phyloP scores from a whole-genome alignment of 1,284 basidiomycete species.

The Fomitopsis palustris region DNA sequence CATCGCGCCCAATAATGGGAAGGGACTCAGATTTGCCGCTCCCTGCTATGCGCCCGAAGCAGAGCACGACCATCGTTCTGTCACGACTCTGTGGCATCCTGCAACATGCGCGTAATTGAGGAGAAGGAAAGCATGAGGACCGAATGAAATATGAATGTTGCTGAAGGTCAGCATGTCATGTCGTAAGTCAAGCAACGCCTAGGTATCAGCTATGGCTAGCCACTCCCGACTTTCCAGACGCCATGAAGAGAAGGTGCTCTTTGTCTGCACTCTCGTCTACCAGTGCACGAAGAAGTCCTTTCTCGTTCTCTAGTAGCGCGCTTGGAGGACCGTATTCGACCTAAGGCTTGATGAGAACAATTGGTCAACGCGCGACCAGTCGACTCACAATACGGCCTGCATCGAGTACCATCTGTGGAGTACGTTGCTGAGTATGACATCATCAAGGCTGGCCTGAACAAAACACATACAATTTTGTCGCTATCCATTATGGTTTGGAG shows the following conservation, averaged over 20 bases:
- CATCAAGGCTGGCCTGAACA: background rate
- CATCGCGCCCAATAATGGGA: too few species aligned
- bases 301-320: constrained; percentile 50
- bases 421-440: background rate
- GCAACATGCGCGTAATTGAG: too few species aligned
- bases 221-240: background rate
- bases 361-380: background rate
- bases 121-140: too few species aligned
- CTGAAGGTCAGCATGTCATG: too few species aligned
- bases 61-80: too few species aligned
- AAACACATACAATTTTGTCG: constrained; percentile 29
- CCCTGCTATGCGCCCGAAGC: too few species aligned
- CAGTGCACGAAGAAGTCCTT: constrained; percentile 50
- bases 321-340: constrained; percentile 59
- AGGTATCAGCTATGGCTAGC: too few species aligned
- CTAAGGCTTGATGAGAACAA: constrained; percentile 11
- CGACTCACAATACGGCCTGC: constrained; percentile 28
- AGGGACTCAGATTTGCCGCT: too few species aligned
- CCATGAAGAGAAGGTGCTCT: background rate
- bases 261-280: constrained; percentile 56
- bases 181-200: too few species aligned
- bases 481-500: constrained; percentile 68
- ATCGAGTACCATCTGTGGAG: constrained; percentile 35
- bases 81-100: too few species aligned
- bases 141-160: too few species aligned